phyloP scores from a whole-genome alignment of 768 basidiomycete genomes.

The Lentinula boryana region DNA sequence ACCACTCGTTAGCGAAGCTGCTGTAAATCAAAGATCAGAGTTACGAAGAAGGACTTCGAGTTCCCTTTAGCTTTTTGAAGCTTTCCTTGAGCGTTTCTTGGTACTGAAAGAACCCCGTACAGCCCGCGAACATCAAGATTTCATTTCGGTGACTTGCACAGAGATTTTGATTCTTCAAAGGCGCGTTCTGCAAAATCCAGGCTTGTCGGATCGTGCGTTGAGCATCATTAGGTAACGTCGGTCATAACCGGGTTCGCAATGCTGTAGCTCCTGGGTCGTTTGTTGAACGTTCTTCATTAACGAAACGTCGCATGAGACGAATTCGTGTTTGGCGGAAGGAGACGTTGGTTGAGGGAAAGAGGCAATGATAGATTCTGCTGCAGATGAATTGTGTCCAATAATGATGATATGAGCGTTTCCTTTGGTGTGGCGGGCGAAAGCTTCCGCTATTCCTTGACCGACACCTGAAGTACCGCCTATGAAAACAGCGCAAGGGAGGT shows the following conservation, averaged over 20 bases:
- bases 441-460: constrained; percentile 24
- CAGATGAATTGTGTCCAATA: constrained; percentile 24
- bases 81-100: not conserved
- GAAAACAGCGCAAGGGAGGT: constrained; percentile 10
- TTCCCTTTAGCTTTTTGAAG: not conserved
- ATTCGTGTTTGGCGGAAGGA: constrained; percentile 18
- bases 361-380: constrained; percentile 24
- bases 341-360: constrained; percentile 17
- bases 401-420: constrained; percentile 30
- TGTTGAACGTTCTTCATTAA: constrained; percentile 24
- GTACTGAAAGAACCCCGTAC: not conserved
- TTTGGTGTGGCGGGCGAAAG: constrained; percentile 26
- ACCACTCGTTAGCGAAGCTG: not conserved
- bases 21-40: not conserved
- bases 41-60: not conserved
- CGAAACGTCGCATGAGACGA: constrained; percentile 25
- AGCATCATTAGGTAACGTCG: not conserved
- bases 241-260: not conserved
- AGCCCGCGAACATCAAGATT: not conserved
- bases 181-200: not conserved
- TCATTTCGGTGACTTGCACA: not conserved
- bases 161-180: not conserved
- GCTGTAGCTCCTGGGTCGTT: constrained; percentile 16
- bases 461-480: constrained; percentile 13
- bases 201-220: not conserved